Conservation (phyloP, 2,329 filamentous ascomycete species). For the Xylaria sp. region DNA sequence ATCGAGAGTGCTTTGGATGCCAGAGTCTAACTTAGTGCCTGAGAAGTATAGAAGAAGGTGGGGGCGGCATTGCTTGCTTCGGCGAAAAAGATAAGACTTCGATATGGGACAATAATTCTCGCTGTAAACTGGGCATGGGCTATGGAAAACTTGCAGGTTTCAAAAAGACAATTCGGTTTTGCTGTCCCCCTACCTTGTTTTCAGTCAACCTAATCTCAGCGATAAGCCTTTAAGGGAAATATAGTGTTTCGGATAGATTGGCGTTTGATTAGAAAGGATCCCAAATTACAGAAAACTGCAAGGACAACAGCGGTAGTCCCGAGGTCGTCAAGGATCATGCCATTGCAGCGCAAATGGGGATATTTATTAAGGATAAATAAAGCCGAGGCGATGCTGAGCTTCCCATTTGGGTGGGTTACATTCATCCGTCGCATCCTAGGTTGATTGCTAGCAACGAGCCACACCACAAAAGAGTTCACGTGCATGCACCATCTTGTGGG, state of each 20-base stretch:
- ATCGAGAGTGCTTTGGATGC: constrained; percentile 84
- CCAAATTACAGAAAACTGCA: background rate
- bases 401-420: constrained; percentile 22
- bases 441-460: constrained; percentile 11
- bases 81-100: constrained; percentile 58
- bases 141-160: constrained; percentile 16
- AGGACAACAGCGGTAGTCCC: background rate
- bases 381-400: constrained; percentile 27
- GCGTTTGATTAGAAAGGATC: constrained; percentile 3
- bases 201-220: no score
- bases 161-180: constrained; percentile 1
- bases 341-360: constrained; percentile 4
- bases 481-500: constrained; percentile 2
- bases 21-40: constrained; percentile 76
- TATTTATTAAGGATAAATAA: constrained; percentile 13
- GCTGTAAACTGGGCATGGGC: constrained; percentile 5
- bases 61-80: constrained; percentile 88
- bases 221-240: background rate
- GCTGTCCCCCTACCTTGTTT: background rate
- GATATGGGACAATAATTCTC: constrained; percentile 14
- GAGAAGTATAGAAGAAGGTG: constrained; percentile 77
- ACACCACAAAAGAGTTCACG: constrained; percentile 15
- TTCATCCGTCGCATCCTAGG: constrained; percentile 9
- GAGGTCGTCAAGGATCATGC: background rate
- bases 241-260: constrained; percentile 3